Base-by-base conservation (phyloP, 2,329 filamentous ascomycete genomes). In the Xylariaceae sp. region DNA sequence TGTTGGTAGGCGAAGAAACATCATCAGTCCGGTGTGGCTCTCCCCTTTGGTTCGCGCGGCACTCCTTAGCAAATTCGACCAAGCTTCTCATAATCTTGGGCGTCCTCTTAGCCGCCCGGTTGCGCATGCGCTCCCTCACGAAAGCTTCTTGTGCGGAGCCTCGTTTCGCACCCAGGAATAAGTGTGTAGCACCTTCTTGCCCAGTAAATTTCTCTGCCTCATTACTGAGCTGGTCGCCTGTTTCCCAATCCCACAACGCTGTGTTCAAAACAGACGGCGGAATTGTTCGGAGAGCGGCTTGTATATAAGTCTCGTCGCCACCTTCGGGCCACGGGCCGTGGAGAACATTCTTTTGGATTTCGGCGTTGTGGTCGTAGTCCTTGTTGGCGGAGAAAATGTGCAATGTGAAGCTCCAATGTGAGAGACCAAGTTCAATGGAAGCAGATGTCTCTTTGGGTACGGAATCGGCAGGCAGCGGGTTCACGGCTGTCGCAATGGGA, bases 201-300 rank as follows among this genome's bases (percentile, higher is more conserved):
- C 56, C 56, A 14, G 61, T 58, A 31, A 62, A 60, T 28, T 53
- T 59, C 5, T 50, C 54, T 1, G 56, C 47, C 40, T 63, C 62
- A 19, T 48, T 58, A 16, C 51, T 58, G 16, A 66, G 50, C 50
- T 66, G 66, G 36, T 63, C 63, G 18, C 63, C 64, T 16, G 63
- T 64, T 41, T 68, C 61, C 66, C 66, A 69, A 45, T 69, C 65
- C n/a, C 61, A 56, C 12, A 68, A 53, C 13, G 59, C 62, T 9
- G 63, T 60, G 13, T 63, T 60, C 61, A 69, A 59, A 1, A 53
- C 56, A 28, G 62, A 59, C 0, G 59, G 38, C 1, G 66, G 65
- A 14, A 60, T 53, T 39, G 42, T 58, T 33, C 45, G 45, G 42
- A 69, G 52, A 13, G 66, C 63, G 2, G 62, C 56, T 9, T 63